These are phyloP conservation scores for Talaromyces wortmannii DNA, from an alignment of 495 filamentous ascomycete genomes.

Conservation along the genomic window DNA sequence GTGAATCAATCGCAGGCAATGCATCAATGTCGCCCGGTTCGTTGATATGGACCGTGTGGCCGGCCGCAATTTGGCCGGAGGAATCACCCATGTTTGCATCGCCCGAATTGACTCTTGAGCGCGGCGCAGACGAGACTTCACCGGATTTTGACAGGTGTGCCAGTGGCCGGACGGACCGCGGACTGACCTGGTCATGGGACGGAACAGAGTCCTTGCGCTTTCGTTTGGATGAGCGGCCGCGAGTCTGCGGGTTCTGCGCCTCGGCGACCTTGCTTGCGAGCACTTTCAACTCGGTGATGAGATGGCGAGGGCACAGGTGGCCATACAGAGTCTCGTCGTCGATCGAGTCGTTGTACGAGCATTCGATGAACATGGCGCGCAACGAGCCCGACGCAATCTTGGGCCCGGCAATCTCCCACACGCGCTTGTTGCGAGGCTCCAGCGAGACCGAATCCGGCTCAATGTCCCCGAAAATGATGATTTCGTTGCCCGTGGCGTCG, in stretches of 20 bases:
- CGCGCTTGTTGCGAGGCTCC: constrained; percentile 65
- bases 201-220: constrained; percentile 16
- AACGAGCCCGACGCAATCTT: constrained; percentile 67
- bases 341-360: constrained; percentile 76
- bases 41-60: background rate
- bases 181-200: constrained; percentile 10
- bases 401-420: constrained; percentile 82
- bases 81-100: background rate
- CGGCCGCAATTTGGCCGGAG: background rate
- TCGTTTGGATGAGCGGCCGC: constrained; percentile 17
- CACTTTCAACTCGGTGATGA: constrained; percentile 66
- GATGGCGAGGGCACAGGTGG: constrained; percentile 75
- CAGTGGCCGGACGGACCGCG: constrained; percentile 16
- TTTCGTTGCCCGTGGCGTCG: constrained; percentile 56
- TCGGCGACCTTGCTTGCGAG: constrained; percentile 60
- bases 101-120: constrained; percentile 2
- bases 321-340: constrained; percentile 74
- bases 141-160: background rate
- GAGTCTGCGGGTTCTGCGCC: constrained; percentile 6
- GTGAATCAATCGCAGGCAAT: background rate
- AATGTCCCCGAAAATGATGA: constrained; percentile 92
- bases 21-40: background rate
- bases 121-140: background rate
- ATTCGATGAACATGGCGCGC: constrained; percentile 86
- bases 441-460: constrained; percentile 84